Evolutionary conservation across 306 rosid genomes (phyloP), one percentile per base, ranked within the genome.

Genomic region (Acacia confusa): DNA sequence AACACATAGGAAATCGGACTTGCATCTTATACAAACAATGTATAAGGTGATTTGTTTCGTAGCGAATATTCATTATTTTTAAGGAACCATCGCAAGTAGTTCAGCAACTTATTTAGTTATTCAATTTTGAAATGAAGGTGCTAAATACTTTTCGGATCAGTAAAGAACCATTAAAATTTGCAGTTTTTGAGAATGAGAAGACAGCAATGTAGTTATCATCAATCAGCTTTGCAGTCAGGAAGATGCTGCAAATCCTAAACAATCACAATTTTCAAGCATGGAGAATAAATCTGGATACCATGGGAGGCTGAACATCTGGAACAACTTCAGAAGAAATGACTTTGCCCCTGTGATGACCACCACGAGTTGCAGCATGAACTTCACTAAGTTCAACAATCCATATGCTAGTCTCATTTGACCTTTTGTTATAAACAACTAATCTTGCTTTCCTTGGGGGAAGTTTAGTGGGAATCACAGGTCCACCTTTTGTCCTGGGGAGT

Each of bases 301-400:
- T 92, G 66, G 97, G 94, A 79, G 97, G 97, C 87, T 92, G 97
- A 77, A 92, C 94, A 87, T 92, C 89, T 3, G 94, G 94, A 85
- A 90, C 88, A 61, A 90, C 86, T 13, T 76, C 75, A 77, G 97
- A 89, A 15, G 91, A 85, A 81, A 92, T 75, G 76, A 82, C 92
- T 86, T 88, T 92, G 75, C 97, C 97, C 84, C 97, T 89, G 38
- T 92, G 97, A 80, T 90, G 97, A 72, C 94, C 97, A 83, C 97
- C 97, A 28, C 94, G 88, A 85, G 97, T 92, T 27, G 94, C 88
- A 22, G 97, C 97, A 76, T 90, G 97, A 63, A 92, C 97, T 84
- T 92, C 86, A 6, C 86, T 83, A 12, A 92, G 88, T 70, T 86
- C 94, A 73, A 92, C 97, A 25, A 92, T 78, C 93, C 94, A 92